These are phyloP conservation scores for Rhamnella rubrinervis DNA, from an alignment of 331 rosid species.

Conservation along the genomic window DNA sequence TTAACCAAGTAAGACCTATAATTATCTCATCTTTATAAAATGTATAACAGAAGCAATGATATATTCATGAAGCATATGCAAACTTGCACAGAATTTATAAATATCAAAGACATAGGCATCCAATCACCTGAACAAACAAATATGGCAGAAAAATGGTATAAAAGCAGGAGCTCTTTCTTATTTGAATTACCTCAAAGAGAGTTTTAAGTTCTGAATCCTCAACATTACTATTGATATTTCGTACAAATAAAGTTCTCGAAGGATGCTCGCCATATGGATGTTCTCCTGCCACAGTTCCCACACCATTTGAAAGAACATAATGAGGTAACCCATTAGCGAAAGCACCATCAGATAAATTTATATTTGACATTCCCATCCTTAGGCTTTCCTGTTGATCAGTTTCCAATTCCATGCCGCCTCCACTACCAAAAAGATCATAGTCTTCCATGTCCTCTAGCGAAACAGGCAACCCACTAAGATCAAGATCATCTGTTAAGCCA, in stretches of 20 bases:
- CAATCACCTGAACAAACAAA: constrained; percentile 6
- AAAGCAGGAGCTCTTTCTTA: constrained; percentile 9
- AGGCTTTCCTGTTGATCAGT: constrained; percentile 56
- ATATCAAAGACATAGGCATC: neutral
- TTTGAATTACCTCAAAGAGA: constrained; percentile 73
- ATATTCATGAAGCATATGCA: too few relatives aligned
- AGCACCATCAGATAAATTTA: constrained; percentile 58
- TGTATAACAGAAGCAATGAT: too few relatives aligned
- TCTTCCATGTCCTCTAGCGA: constrained; percentile 88
- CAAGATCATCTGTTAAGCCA: constrained; percentile 75
- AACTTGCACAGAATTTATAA: constrained; percentile 1
- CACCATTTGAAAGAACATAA: constrained; percentile 60
- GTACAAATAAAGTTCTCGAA: constrained; percentile 89
- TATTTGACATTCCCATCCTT: constrained; percentile 48
- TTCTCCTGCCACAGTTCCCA: constrained; percentile 84
- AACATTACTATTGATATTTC: constrained; percentile 86
- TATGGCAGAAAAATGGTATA: constrained; percentile 1
- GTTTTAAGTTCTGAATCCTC: constrained; percentile 81
- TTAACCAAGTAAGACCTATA: too few relatives aligned
- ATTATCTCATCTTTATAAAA: too few relatives aligned
- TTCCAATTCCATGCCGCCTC: constrained; percentile 93
- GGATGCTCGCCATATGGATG: constrained; percentile 98
- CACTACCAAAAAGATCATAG: constrained; percentile 77
- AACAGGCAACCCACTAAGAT: constrained; percentile 74
- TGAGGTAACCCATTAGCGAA: constrained; percentile 53